phyloP scores from a whole-genome alignment of 192 early-diverging fungal genomes.

The Backusella tarrabulga region DNA sequence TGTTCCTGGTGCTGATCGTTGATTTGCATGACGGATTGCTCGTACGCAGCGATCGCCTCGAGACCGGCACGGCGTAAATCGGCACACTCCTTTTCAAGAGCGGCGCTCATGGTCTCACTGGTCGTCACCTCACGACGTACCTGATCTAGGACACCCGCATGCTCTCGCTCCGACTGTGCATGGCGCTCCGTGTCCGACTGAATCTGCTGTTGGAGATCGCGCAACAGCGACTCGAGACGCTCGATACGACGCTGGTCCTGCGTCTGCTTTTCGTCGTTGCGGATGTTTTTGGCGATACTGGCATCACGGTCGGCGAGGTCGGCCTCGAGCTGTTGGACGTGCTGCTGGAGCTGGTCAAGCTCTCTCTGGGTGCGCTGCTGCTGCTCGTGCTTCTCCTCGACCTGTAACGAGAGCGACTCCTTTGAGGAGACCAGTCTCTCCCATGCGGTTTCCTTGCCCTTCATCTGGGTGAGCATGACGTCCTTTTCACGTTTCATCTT shows the following conservation, averaged over 20 bases:
- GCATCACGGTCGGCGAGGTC: conserved; percentile 6
- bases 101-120: conserved; percentile 13
- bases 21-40: conserved; percentile 35
- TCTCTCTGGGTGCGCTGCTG: neutral
- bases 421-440: conserved; percentile 24
- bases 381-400: conserved; percentile 14
- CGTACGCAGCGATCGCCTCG: conserved; percentile 43
- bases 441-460: conserved; percentile 21
- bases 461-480: neutral
- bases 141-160: conserved; percentile 30
- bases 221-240: conserved; percentile 11
- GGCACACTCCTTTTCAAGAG: conserved; percentile 37
- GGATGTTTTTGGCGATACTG: neutral
- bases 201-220: conserved; percentile 9
- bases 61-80: conserved; percentile 37
- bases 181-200: neutral
- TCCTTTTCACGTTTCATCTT: conserved; percentile 19
- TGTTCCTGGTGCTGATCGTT: conserved; percentile 30
- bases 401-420: conserved; percentile 12
- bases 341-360: neutral
- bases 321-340: neutral
- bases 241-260: conserved; percentile 18
- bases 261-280: conserved; percentile 8
- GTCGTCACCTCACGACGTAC: conserved; percentile 14
- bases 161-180: conserved; percentile 4